phyloP scores from a whole-genome alignment of 2,329 filamentous ascomycete genomes.

The Fusarium redolens region DNA sequence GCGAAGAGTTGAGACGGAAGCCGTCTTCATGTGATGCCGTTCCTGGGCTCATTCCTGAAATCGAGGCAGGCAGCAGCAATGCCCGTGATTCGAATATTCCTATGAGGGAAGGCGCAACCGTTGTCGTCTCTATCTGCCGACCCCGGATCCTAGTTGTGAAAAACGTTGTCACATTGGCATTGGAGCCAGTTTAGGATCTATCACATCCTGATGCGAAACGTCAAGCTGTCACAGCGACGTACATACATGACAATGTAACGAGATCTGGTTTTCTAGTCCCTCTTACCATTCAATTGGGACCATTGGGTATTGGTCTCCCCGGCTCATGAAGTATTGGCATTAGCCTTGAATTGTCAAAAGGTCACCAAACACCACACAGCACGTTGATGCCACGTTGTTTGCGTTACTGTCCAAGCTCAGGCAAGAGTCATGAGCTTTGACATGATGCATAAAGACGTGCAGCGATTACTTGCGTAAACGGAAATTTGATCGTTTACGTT shows the following conservation, averaged over 20 bases:
- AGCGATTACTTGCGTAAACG: slow-evolving; percentile 3
- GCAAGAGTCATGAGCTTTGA: slow-evolving; percentile 12
- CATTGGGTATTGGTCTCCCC: not conserved
- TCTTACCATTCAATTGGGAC: not conserved
- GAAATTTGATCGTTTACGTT: slow-evolving; percentile 18
- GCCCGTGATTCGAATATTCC: not conserved
- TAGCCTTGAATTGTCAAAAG: not conserved
- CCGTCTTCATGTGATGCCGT: not conserved
- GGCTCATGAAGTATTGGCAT: not conserved
- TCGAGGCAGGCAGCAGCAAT: not conserved
- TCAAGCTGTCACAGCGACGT: slow-evolving; percentile 3
- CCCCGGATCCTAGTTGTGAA: slow-evolving; percentile 31
- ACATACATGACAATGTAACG: slow-evolving; percentile 11
- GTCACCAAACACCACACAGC: not conserved
- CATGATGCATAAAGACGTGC: slow-evolving; percentile 15
- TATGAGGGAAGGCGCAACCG: slow-evolving; percentile 1
- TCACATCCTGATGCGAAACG: not conserved
- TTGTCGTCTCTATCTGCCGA: slow-evolving; percentile 28
- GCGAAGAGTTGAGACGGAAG: not conserved
- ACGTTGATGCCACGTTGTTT: slow-evolving; percentile 36
- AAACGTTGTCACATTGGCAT: slow-evolving; percentile 3
- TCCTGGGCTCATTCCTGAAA: not conserved
- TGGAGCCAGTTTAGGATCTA: slow-evolving; percentile 18
- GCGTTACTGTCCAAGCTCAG: slow-evolving; percentile 11
- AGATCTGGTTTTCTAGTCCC: slow-evolving; percentile 2